phyloP scores from a whole-genome alignment of 2,329 filamentous ascomycete genomes.

The Apiospora sp. region DNA sequence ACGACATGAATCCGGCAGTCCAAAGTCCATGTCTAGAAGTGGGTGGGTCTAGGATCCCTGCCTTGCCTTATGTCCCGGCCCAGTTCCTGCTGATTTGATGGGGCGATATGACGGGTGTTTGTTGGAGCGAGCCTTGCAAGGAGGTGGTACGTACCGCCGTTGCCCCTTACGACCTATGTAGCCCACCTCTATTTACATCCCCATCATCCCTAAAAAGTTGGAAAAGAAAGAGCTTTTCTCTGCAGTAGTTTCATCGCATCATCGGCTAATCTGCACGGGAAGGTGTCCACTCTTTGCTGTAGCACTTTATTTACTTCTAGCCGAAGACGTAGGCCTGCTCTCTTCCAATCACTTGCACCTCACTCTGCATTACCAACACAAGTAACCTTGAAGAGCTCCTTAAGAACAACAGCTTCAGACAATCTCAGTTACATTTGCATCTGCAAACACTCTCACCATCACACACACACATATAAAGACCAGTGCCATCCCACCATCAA shows the following conservation, averaged over 20 bases:
- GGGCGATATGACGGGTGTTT: background rate
- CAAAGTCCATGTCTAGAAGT: background rate
- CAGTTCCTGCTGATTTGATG: background rate
- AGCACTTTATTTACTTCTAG: slow-evolving; percentile 7
- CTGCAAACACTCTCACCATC: slow-evolving; percentile 11
- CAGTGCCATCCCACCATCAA: background rate
- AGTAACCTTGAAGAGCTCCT: slow-evolving; percentile 7
- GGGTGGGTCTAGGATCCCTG: slow-evolving; percentile 2
- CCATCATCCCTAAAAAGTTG: slow-evolving; percentile 5
- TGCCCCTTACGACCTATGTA: background rate
- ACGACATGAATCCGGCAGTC: slow-evolving; percentile 4
- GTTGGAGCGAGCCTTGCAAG: background rate
- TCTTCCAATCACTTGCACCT: slow-evolving; percentile 12
- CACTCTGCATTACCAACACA: background rate
- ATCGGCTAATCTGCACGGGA: slow-evolving; percentile 4
- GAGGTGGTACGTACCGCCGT: background rate
- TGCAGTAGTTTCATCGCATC: background rate
- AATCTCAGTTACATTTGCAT: background rate
- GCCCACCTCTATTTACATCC: slow-evolving; percentile 16
- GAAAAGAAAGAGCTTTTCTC: slow-evolving; percentile 13
- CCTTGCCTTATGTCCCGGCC: background rate
- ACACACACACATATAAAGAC: slow-evolving; percentile 6
- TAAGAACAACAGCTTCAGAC: slow-evolving; percentile 7
- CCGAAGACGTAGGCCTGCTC: background rate
- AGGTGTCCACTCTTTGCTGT: slow-evolving; percentile 15